Evolutionary conservation across 2,329 filamentous ascomycete species (phyloP).

Genomic region (Cladophialophora chaetospira): DNA sequence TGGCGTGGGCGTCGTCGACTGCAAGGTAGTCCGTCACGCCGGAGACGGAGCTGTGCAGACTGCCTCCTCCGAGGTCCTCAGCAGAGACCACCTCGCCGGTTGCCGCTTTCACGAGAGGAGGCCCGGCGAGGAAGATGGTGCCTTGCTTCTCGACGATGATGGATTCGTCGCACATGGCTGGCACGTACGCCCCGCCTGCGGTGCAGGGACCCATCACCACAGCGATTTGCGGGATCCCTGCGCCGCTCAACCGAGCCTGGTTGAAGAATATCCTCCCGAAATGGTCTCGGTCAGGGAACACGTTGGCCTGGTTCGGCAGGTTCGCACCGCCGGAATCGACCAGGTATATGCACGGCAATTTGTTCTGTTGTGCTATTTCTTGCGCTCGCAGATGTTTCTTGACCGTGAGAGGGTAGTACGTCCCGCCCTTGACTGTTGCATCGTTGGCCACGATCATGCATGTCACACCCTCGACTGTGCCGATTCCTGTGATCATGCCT

Average conservation of each 20-base stretch:
- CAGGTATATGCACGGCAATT: slow-evolving; percentile 81
- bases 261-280: slow-evolving; percentile 99
- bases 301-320: slow-evolving; percentile 89
- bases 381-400: slow-evolving; percentile 97
- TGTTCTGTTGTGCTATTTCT: slow-evolving; percentile 86
- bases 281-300: slow-evolving; percentile 92
- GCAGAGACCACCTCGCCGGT: slow-evolving; percentile 90
- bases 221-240: slow-evolving; percentile 87
- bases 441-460: slow-evolving; percentile 96
- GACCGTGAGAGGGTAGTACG: slow-evolving; percentile 95
- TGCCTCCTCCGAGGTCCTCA: slow-evolving; percentile 87
- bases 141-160: slow-evolving; percentile 96
- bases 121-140: slow-evolving; percentile 95
- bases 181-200: slow-evolving; percentile 91
- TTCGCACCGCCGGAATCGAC: slow-evolving; percentile 96
- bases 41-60: slow-evolving; percentile 84
- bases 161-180: slow-evolving; percentile 94
- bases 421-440: slow-evolving; percentile 94
- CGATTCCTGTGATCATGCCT: slow-evolving; percentile 90
- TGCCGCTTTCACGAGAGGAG: slow-evolving; percentile 91
- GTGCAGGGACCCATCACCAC: slow-evolving; percentile 98
- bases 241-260: slow-evolving; percentile 87
- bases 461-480: slow-evolving; percentile 83
- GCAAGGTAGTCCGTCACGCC: slow-evolving; percentile 95
- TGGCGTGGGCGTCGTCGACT: slow-evolving; percentile 88